These are phyloP conservation scores for Cercospora brassicicola DNA, from an alignment of 2,329 filamentous ascomycete genomes.

Conservation along the genomic window DNA sequence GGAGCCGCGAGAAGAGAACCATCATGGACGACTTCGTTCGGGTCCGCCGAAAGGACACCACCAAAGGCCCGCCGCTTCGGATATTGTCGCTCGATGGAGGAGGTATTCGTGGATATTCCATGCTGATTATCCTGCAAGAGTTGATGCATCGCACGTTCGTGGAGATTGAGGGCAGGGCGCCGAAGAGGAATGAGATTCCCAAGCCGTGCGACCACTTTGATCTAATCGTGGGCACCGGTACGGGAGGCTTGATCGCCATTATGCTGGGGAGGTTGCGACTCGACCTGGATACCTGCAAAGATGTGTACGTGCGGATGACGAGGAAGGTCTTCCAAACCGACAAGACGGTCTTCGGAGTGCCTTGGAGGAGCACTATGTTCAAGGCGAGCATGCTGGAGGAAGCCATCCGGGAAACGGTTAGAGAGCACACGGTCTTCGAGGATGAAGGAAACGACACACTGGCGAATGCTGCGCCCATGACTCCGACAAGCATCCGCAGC, in stretches of 20 bases:
- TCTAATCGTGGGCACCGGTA: constrained; percentile 91
- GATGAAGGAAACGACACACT: constrained; percentile 76
- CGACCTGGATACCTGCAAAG: constrained; percentile 94
- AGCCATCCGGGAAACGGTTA: constrained; percentile 70
- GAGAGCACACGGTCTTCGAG: constrained; percentile 74
- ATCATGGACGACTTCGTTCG: constrained; percentile 37
- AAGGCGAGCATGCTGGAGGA: constrained; percentile 95
- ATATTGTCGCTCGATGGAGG: constrained; percentile 94
- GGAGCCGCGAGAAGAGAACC: constrained; percentile 21
- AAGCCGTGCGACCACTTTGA: constrained; percentile 99
- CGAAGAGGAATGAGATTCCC: constrained; percentile 86
- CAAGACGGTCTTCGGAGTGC: constrained; percentile 95
- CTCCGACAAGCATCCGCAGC: constrained; percentile 48
- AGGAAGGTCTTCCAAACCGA: constrained; percentile 95
- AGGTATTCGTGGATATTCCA: constrained; percentile 94
- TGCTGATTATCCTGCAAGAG: constrained; percentile 96
- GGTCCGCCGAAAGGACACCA: constrained; percentile 79
- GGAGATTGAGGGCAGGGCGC: constrained; percentile 84
- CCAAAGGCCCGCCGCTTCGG: constrained; percentile 87
- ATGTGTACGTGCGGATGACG: constrained; percentile 93
- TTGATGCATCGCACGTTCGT: constrained; percentile 97
- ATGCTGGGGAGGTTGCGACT: constrained; percentile 79
- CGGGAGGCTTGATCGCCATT: constrained; percentile 83
- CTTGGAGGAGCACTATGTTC: constrained; percentile 90
- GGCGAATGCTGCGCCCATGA: constrained; percentile 51